Conservation (phyloP, 306 rosid genomes). For the Crotalaria pallida region DNA sequence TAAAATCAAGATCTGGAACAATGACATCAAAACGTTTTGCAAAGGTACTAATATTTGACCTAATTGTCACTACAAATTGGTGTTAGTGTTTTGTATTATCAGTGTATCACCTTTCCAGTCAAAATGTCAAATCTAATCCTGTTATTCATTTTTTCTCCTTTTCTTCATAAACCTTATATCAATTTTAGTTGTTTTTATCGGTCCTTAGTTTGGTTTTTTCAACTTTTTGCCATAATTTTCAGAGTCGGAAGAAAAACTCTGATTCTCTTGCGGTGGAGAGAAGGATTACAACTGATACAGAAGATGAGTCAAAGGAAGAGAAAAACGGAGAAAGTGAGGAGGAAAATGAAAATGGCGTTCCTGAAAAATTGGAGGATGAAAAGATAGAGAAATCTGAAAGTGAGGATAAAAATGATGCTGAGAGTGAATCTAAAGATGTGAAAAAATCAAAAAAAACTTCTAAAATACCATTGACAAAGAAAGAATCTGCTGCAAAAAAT, state of each 20-base stretch:
- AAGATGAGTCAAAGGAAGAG: conserved; percentile 59
- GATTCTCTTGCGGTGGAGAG: conserved; percentile 46
- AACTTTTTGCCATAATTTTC: conserved; percentile 21
- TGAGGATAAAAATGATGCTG: conserved; percentile 62
- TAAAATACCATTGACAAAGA: conserved; percentile 54
- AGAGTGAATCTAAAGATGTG: conserved; percentile 63
- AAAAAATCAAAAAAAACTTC: conserved; percentile 32
- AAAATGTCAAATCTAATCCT: not conserved
- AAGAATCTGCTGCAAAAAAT: conserved; percentile 53
- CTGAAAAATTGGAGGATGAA: conserved; percentile 77
- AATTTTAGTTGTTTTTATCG: not conserved
- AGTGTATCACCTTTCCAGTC: conserved; percentile 5
- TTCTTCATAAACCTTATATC: not conserved
- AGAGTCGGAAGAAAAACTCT: conserved; percentile 60
- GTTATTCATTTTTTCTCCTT: not conserved
- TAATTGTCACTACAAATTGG: not conserved
- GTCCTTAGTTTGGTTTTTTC: not conserved
- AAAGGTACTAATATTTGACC: conserved; percentile 43
- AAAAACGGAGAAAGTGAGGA: conserved; percentile 53
- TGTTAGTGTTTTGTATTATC: not conserved
- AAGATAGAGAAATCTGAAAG: conserved; percentile 57
- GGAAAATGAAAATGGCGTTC: conserved; percentile 62
- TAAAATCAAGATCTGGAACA: conserved; percentile 49
- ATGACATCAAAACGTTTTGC: conserved; percentile 50
- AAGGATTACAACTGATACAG: conserved; percentile 59